phyloP scores from a whole-genome alignment of 371 early-diverging fungal species.

The Mucor indicus region DNA sequence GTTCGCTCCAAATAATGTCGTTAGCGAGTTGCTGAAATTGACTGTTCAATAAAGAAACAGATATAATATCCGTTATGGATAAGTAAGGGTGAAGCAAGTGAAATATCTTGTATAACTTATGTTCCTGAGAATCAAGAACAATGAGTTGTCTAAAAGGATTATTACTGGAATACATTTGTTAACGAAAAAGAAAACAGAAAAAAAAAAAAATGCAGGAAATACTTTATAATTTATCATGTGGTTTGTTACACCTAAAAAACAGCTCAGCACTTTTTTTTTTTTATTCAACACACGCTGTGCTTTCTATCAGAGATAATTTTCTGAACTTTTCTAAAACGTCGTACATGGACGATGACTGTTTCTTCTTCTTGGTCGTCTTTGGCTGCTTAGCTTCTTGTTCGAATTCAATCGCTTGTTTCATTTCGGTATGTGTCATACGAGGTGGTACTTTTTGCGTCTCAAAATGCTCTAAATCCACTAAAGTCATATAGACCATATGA shows the following conservation, averaged over 20 bases:
- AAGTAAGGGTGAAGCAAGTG: too few species aligned
- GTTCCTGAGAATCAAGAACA: too few species aligned
- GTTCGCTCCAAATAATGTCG: background rate
- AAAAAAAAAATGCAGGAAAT: too few species aligned
- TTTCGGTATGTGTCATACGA: constrained; percentile 15
- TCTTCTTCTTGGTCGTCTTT: constrained; percentile 18
- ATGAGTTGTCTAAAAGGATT: too few species aligned
- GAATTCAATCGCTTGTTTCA: constrained; percentile 15
- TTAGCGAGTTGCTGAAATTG: background rate
- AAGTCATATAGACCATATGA: constrained; percentile 57
- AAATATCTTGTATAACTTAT: too few species aligned
- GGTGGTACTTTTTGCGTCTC: background rate
- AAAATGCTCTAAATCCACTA: constrained; percentile 46
- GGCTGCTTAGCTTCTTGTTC: constrained; percentile 8
- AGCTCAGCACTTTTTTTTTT: background rate
- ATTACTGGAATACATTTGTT: too few species aligned
- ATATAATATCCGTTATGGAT: too few species aligned
- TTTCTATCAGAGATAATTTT: constrained; percentile 18
- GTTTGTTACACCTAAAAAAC: too few species aligned
- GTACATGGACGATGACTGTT: constrained; percentile 17
- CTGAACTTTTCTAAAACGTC: constrained; percentile 22
- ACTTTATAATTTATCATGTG: too few species aligned
- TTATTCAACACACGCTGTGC: background rate
- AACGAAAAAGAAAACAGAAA: too few species aligned
- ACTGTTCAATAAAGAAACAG: background rate